A percentile compares a stretch with the other conserved stretches of the same genome.
Evolutionary conservation across 371 early-diverging fungal species (phyloP).

Genomic region (Aphelidium insulamus): DNA sequence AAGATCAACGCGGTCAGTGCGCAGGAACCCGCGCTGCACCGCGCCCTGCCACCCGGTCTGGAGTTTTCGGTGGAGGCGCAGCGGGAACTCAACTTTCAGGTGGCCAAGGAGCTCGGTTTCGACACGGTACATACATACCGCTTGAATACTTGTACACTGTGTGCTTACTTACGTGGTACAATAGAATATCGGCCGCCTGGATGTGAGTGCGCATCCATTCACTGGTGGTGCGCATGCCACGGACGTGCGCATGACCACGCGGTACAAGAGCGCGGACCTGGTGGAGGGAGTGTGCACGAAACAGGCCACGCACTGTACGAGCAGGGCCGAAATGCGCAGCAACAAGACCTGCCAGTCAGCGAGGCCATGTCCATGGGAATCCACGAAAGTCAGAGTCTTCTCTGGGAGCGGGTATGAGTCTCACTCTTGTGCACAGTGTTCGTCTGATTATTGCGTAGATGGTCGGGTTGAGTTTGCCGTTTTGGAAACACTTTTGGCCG

Average conservation of each 20-base stretch:
- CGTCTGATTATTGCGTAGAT: no score
- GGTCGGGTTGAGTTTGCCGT: constrained; percentile 10
- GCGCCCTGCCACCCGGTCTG: background rate
- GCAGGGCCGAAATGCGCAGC: constrained; percentile 11
- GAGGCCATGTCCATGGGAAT: constrained; percentile 10
- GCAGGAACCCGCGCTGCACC: constrained; percentile 5
- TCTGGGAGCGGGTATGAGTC: constrained; percentile 6
- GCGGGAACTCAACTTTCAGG: constrained; percentile 8
- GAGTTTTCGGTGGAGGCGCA: constrained; percentile 13
- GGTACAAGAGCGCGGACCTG: constrained; percentile 8
- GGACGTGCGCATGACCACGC: constrained; percentile 17
- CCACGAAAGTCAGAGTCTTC: constrained; percentile 14
- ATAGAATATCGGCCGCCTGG: constrained; percentile 5
- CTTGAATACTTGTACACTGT: background rate
- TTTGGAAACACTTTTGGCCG: constrained; percentile 12
- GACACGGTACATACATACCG: constrained; percentile 5
- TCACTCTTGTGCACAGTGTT: no score
- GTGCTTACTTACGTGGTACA: background rate
- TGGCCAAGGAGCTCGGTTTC: constrained; percentile 14
- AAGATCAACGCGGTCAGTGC: constrained; percentile 11
- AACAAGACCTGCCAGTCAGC: constrained; percentile 7
- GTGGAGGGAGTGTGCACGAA: constrained; percentile 14
- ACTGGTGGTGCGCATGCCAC: constrained; percentile 8
- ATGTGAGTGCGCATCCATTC: constrained; percentile 14
- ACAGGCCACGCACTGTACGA: constrained; percentile 16